Evolutionary conservation across 169 alveolate genomes (phyloP).

Genomic region (Perkinsus marinus): DNA sequence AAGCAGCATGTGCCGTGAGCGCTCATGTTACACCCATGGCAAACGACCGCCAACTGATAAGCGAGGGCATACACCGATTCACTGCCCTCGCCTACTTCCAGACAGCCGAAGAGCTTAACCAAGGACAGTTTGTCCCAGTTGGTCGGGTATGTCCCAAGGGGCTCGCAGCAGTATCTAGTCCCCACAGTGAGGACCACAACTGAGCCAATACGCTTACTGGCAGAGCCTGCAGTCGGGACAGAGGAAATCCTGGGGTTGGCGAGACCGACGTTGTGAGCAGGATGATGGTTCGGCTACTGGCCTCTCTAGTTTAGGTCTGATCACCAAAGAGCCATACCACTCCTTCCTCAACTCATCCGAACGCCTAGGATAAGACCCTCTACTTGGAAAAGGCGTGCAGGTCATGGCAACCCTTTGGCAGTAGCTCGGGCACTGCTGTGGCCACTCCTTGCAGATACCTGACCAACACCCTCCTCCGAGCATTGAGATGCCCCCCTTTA

Average conservation of each 20-base stretch:
- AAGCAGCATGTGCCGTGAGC: neutral
- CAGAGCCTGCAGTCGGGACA: neutral
- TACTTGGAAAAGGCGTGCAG: neutral
- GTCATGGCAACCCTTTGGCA: neutral
- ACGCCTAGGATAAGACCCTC: neutral
- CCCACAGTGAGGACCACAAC: neutral
- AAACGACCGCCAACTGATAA: neutral
- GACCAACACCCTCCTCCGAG: neutral
- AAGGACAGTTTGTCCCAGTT: neutral
- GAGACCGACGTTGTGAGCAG: neutral
- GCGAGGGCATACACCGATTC: neutral
- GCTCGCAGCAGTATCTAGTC: neutral
- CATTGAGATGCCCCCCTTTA: neutral
- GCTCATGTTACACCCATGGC: neutral
- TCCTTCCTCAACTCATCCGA: no score
- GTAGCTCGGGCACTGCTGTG: neutral
- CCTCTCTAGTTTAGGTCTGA: neutral
- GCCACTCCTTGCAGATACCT: neutral
- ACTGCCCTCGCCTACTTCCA: neutral
- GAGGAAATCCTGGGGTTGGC: neutral
- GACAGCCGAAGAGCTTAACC: neutral
- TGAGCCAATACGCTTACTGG: neutral
- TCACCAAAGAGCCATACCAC: no score
- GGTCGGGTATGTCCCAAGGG: neutral
- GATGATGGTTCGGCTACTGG: neutral